These are phyloP conservation scores for Hyphodiscus hymeniophilus DNA, from an alignment of 495 filamentous ascomycete genomes.

Conservation along the genomic window DNA sequence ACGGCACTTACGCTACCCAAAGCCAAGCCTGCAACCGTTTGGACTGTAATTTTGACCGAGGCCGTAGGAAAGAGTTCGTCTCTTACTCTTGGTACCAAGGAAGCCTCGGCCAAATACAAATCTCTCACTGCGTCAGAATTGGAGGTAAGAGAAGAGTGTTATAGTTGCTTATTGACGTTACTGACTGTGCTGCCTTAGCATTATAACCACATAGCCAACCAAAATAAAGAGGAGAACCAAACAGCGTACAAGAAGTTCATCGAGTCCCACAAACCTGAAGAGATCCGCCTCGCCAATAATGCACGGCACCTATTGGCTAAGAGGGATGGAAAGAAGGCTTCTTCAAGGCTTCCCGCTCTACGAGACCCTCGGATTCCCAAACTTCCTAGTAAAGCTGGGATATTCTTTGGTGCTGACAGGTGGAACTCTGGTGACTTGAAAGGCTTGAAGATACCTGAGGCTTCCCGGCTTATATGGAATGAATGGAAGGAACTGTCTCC, in stretches of 20 bases:
- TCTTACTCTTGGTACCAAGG: background rate
- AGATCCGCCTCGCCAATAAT: slow-evolving; percentile 51
- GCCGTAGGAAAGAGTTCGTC: background rate
- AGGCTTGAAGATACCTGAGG: slow-evolving; percentile 29
- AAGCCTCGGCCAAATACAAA: slow-evolving; percentile 14
- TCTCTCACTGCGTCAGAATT: slow-evolving; percentile 11
- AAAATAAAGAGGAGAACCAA: slow-evolving; percentile 33
- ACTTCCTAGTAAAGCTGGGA: slow-evolving; percentile 25
- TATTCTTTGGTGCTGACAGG: slow-evolving; percentile 37
- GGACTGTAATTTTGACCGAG: background rate
- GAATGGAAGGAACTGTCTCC: slow-evolving; percentile 47
- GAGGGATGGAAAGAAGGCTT: slow-evolving; percentile 17
- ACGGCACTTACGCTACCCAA: background rate
- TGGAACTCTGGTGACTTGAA: slow-evolving; percentile 39
- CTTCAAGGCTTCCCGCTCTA: slow-evolving; percentile 16
- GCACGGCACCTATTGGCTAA: slow-evolving; percentile 39
- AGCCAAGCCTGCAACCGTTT: background rate
- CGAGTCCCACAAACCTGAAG: slow-evolving; percentile 41
- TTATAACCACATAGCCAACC: slow-evolving; percentile 42
- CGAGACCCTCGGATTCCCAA: slow-evolving; percentile 50
- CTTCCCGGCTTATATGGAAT: slow-evolving; percentile 23
- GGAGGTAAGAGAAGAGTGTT: slow-evolving; percentile 13
- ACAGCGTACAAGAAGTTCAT: slow-evolving; percentile 44
- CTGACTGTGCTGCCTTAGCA: slow-evolving; percentile 30
- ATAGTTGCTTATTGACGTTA: background rate